A percentile compares a stretch with the other conserved stretches of the same genome.
Conservation (phyloP, 169 alveolate genomes). For the Plasmodium ovale region DNA sequence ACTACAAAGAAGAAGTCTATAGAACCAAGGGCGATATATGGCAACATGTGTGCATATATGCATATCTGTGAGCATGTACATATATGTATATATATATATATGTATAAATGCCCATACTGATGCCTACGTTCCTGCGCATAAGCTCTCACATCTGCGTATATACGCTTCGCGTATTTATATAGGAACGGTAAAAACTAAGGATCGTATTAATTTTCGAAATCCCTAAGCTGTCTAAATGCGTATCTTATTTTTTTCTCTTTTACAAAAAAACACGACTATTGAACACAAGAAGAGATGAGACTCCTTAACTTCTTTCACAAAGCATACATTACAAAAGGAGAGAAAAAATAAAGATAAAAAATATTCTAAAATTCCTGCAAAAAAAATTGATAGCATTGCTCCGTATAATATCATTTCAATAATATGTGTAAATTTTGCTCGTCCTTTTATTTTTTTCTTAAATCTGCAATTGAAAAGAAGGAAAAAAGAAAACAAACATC, state of each 20-base stretch:
- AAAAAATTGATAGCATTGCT: slow-evolving; percentile 25
- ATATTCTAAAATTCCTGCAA: slow-evolving; percentile 59
- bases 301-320: slow-evolving; percentile 28
- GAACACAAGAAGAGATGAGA: slow-evolving; percentile 27
- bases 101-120: background rate
- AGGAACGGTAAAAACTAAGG: no score
- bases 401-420: slow-evolving; percentile 73
- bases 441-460: slow-evolving; percentile 31
- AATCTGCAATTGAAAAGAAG: slow-evolving; percentile 23
- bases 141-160: background rate
- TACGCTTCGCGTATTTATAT: background rate
- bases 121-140: background rate
- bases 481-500: slow-evolving; percentile 1
- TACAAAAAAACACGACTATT: slow-evolving; percentile 50
- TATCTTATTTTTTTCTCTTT: background rate
- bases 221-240: no score
- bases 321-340: slow-evolving; percentile 42
- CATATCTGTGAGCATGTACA: background rate
- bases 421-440: slow-evolving; percentile 24
- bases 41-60: background rate
- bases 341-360: slow-evolving; percentile 26
- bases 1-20: slow-evolving; percentile 65
- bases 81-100: background rate
- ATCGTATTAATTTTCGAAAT: no score
- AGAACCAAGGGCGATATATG: background rate